Evolutionary conservation across 108 stramenopile species (phyloP).

Genomic region (Fragilaria radians): DNA sequence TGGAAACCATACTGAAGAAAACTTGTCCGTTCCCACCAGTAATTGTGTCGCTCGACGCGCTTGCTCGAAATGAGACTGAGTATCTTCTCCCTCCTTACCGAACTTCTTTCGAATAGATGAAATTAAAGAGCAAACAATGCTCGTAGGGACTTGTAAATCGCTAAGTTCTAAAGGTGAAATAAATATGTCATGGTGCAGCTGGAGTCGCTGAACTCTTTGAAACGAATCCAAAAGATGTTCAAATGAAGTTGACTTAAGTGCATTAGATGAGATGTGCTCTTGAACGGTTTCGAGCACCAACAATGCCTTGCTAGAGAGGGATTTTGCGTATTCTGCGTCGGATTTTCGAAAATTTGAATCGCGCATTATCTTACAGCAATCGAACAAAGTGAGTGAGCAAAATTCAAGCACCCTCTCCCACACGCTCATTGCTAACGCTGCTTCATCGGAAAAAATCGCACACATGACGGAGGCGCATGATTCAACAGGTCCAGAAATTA

Average conservation of each 20-base stretch:
- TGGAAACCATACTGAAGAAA: conserved; percentile 27
- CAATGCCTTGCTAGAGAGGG: not conserved
- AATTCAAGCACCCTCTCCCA: not conserved
- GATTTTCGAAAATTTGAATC: not conserved
- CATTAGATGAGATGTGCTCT: not conserved
- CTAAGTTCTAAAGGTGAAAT: not conserved
- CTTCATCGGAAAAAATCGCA: not conserved
- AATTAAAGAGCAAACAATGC: not conserved
- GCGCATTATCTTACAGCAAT: not conserved
- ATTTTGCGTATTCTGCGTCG: not conserved
- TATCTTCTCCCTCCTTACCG: not conserved
- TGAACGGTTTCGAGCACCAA: not conserved
- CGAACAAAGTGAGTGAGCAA: not conserved
- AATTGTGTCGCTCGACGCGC: not conserved
- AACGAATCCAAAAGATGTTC: not conserved
- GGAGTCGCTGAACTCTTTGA: not conserved
- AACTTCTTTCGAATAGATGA: not conserved
- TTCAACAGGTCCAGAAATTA: conserved; percentile 20
- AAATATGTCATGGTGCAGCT: conserved; percentile 2
- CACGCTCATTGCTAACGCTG: not conserved
- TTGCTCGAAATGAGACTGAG: not conserved
- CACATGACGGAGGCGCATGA: conserved; percentile 1
- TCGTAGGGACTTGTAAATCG: not conserved
- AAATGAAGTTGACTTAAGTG: not conserved
- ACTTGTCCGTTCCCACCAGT: conserved; percentile 9